phyloP scores from a whole-genome alignment of 257 asterid species.

The Solanum dulcamara region DNA sequence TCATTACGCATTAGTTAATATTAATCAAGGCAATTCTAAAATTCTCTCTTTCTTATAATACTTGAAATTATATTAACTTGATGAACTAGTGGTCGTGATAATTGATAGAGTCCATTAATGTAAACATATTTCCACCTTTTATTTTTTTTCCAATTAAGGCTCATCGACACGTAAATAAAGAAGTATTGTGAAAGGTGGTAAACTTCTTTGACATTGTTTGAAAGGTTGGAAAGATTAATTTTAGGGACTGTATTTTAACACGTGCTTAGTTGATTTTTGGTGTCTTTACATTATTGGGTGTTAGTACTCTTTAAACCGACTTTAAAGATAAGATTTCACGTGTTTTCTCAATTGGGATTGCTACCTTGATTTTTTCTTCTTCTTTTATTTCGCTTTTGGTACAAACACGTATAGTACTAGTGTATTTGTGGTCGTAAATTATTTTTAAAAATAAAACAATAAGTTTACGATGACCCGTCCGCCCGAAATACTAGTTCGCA shows the following conservation, averaged over 20 bases:
- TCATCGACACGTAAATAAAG: not conserved
- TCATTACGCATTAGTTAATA: not conserved
- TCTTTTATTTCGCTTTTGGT: not conserved
- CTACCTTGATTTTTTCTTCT: not conserved
- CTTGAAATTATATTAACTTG: not conserved
- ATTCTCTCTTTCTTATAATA: not conserved
- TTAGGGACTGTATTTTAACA: not conserved
- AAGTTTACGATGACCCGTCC: not conserved
- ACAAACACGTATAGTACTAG: not conserved
- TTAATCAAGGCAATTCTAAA: not conserved
- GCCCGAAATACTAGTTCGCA: not conserved
- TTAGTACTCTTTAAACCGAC: not conserved
- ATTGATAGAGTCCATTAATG: not conserved
- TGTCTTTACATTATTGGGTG: not conserved
- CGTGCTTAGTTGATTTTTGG: not conserved
- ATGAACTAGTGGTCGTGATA: not conserved
- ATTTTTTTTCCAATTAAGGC: not conserved
- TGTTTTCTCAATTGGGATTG: not conserved
- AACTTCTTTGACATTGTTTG: not conserved
- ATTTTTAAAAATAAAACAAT: not conserved
- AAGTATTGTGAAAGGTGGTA: not conserved
- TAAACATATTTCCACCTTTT: not conserved
- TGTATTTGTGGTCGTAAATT: not conserved
- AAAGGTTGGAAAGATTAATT: not conserved
- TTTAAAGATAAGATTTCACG: not conserved